These are phyloP conservation scores for Kurtzmaniella cleridarum DNA, from an alignment of 805 yeast species.

Conservation along the genomic window DNA sequence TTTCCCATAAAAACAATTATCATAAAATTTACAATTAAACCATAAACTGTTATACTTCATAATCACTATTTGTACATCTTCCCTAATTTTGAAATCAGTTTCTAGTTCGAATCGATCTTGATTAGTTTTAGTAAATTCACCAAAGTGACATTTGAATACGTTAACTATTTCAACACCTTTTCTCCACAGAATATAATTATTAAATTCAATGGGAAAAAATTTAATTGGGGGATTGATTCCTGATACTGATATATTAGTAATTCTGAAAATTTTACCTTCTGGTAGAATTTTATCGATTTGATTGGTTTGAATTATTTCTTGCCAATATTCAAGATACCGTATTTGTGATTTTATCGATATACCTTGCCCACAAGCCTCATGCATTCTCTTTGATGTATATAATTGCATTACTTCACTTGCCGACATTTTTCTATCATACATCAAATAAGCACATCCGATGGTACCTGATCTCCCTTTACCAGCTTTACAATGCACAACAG, in stretches of 20 bases:
- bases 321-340: slow-evolving; percentile 59
- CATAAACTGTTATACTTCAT: too few relatives aligned
- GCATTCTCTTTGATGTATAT: slow-evolving; percentile 58
- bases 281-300: neutral
- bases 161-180: too few relatives aligned
- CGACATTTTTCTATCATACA: slow-evolving; percentile 30
- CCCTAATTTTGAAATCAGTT: too few relatives aligned
- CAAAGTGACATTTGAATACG: too few relatives aligned
- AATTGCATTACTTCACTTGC: slow-evolving; percentile 43
- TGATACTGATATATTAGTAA: slow-evolving; percentile 3
- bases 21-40: too few relatives aligned
- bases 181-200: too few relatives aligned
- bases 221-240: too few relatives aligned
- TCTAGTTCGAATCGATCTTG: too few relatives aligned
- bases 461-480: slow-evolving; percentile 93
- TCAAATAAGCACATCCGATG: slow-evolving; percentile 62
- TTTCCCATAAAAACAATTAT: too few relatives aligned
- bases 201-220: too few relatives aligned
- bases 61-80: too few relatives aligned
- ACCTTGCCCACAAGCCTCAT: slow-evolving; percentile 52
- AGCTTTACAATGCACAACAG: slow-evolving; percentile 78
- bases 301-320: neutral
- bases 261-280: slow-evolving; percentile 11
- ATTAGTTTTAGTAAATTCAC: too few relatives aligned
- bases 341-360: slow-evolving; percentile 68